A percentile compares a stretch with the other conserved stretches of the same genome.
phyloP scores from a whole-genome alignment of 768 basidiomycete genomes.

The Trametes cinnabarina region DNA sequence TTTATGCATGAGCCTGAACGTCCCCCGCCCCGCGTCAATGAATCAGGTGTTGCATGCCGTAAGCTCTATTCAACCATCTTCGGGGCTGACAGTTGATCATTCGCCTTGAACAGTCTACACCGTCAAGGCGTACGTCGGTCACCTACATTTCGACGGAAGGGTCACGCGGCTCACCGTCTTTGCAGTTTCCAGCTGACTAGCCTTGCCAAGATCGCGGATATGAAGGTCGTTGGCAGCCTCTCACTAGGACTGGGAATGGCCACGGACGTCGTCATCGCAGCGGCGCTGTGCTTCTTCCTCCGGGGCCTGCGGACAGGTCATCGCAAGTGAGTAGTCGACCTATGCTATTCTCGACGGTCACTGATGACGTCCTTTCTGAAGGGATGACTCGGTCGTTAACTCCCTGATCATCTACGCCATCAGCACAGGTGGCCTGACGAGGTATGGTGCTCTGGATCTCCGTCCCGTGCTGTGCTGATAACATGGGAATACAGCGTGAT shows the following conservation, averaged over 20 bases:
- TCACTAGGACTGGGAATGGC: slow-evolving; percentile 49
- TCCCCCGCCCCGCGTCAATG: not conserved
- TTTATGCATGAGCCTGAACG: not conserved
- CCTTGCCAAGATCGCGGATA: slow-evolving; percentile 40
- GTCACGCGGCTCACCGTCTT: not conserved
- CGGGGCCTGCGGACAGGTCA: slow-evolving; percentile 52
- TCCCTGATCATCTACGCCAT: slow-evolving; percentile 57
- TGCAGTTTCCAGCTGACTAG: slow-evolving; percentile 27
- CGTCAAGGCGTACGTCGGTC: slow-evolving; percentile 38
- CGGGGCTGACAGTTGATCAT: no score
- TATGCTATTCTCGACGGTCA: not conserved
- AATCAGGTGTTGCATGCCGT: slow-evolving; percentile 43
- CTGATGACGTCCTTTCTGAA: slow-evolving; percentile 24
- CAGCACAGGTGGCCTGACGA: slow-evolving; percentile 63
- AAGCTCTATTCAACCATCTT: not conserved
- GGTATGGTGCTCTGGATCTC: slow-evolving; percentile 33
- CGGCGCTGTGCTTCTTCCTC: slow-evolving; percentile 53
- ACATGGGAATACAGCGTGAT: slow-evolving; percentile 33
- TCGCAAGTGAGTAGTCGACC: slow-evolving; percentile 31
- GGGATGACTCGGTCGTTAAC: slow-evolving; percentile 57
- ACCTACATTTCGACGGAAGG: not conserved
- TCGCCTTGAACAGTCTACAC: slow-evolving; percentile 45
- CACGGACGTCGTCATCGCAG: slow-evolving; percentile 52
- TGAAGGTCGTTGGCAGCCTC: slow-evolving; percentile 49
- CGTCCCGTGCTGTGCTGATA: not conserved